Conservation (phyloP, 2,329 filamentous ascomycete species). For the Venturiaceae sp. region DNA sequence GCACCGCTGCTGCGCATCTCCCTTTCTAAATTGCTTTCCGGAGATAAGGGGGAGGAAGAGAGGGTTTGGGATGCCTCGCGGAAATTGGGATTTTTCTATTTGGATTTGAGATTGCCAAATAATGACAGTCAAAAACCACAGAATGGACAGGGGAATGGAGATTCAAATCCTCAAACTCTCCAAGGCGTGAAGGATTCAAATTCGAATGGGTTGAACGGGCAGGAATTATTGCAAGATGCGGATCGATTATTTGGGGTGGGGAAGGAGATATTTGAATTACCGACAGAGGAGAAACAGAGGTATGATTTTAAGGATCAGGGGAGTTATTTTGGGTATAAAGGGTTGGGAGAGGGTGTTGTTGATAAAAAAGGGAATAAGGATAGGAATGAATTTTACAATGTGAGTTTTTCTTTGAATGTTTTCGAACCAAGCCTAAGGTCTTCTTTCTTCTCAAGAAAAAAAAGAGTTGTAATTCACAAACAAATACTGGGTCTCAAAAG, state of each 20-base stretch:
- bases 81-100: constrained; percentile 48
- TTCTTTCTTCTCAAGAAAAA: background rate
- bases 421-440: background rate
- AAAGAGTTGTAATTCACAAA: no score
- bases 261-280: constrained; percentile 36
- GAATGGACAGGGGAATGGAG: constrained; percentile 4
- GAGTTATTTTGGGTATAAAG: constrained; percentile 45
- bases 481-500: no score
- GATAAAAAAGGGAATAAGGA: constrained; percentile 40
- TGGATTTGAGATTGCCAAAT: constrained; percentile 34
- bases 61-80: constrained; percentile 31
- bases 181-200: no score
- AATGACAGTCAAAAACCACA: no score
- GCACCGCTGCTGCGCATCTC: constrained; percentile 32
- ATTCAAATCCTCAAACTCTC: no score
- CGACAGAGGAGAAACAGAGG: constrained; percentile 40
- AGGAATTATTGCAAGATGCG: constrained; percentile 26
- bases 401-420: no score
- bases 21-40: constrained; percentile 24
- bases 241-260: constrained; percentile 37
- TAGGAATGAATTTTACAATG: constrained; percentile 46
- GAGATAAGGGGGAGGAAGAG: constrained; percentile 24
- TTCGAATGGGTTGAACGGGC: background rate
- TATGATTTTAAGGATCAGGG: constrained; percentile 43
- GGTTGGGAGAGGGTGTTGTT: constrained; percentile 34